phyloP scores from a whole-genome alignment of 306 rosid genomes.

The Myrica gale region DNA sequence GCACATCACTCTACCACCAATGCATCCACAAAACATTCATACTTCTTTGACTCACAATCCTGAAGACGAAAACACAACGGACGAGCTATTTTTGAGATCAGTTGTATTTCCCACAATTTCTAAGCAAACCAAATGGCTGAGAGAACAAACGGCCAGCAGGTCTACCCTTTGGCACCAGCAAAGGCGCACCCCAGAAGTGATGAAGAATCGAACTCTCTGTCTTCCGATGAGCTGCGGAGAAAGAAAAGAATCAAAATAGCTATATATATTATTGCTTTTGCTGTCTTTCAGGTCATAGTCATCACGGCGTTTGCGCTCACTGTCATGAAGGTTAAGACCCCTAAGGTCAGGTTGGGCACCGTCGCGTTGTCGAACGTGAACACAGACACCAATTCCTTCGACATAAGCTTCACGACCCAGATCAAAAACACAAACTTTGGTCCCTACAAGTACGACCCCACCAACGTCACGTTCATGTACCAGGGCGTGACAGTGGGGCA shows the following conservation, averaged over 20 bases:
- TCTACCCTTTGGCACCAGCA: too few relatives aligned
- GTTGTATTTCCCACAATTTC: neutral
- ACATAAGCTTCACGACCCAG: neutral
- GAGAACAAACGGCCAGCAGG: neutral
- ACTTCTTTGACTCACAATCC: too few relatives aligned
- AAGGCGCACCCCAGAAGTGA: neutral
- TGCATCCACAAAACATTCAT: too few relatives aligned
- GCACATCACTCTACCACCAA: too few relatives aligned
- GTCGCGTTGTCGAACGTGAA: neutral
- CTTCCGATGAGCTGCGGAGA: conserved; percentile 16
- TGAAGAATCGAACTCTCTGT: neutral
- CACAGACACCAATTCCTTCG: neutral
- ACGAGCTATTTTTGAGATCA: neutral
- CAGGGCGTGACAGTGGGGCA: neutral
- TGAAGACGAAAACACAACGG: neutral
- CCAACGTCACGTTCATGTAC: neutral
- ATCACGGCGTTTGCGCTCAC: neutral
- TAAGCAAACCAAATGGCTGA: neutral
- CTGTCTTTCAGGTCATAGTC: conserved; percentile 22
- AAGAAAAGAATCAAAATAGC: neutral
- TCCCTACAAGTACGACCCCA: conserved; percentile 8
- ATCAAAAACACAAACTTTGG: conserved; percentile 20
- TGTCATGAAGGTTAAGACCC: conserved; percentile 29
- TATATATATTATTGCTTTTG: conserved; percentile 8
- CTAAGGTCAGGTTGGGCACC: conserved; percentile 21